Conservation (phyloP, 805 yeast genomes). For the Scheffersomyces coipomensis region DNA sequence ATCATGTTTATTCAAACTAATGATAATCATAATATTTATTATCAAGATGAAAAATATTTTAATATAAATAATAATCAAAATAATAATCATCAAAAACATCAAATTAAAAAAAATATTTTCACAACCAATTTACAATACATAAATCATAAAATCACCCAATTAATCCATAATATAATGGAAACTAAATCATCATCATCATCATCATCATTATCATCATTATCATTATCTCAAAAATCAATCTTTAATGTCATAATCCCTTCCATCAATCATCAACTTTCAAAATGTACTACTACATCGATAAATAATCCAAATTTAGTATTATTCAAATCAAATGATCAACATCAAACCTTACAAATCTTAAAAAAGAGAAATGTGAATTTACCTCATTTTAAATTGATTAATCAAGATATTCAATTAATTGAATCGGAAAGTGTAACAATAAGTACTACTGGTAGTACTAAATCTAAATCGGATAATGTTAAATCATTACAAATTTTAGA, state of each 20-base stretch:
- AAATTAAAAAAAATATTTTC: slow-evolving; percentile 18
- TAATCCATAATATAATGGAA: slow-evolving; percentile 14
- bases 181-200: not conserved
- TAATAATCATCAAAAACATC: slow-evolving; percentile 8
- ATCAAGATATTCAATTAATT: no score
- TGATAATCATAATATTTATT: slow-evolving; percentile 29
- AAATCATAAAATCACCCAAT: slow-evolving; percentile 18
- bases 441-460: no score
- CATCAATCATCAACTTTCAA: slow-evolving; percentile 19
- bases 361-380: no score
- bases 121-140: slow-evolving; percentile 21
- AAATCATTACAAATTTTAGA: slow-evolving; percentile 2
- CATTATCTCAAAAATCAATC: no score
- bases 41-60: slow-evolving; percentile 30
- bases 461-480: no score
- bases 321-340: no score
- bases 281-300: slow-evolving; percentile 16
- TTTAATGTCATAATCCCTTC: slow-evolving; percentile 29
- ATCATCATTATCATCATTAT: no score
- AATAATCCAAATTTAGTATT: not conserved
- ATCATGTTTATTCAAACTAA: slow-evolving; percentile 21
- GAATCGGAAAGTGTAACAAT: no score
- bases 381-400: no score
- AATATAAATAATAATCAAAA: no score
- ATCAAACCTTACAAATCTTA: no score